Evolutionary conservation across 2,329 filamentous ascomycete species (phyloP).

Genomic region (Septoria linicola): DNA sequence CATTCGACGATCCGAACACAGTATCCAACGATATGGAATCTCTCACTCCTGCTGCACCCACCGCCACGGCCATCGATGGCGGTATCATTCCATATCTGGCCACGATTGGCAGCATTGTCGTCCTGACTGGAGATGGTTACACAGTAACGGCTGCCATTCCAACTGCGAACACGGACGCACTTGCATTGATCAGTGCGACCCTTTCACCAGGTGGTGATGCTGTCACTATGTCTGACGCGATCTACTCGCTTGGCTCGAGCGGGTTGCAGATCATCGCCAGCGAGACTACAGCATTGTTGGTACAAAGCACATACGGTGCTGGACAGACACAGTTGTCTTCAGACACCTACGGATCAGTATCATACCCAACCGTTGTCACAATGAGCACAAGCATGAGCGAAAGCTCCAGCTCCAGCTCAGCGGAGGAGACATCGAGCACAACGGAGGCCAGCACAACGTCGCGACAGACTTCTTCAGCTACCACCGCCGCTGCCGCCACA

Average conservation of each 20-base stretch:
- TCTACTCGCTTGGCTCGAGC: constrained; percentile 7
- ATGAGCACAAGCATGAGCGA: not conserved
- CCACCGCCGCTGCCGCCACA: not conserved
- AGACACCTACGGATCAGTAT: not conserved
- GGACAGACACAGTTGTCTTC: constrained; percentile 4
- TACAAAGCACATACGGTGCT: constrained; percentile 8
- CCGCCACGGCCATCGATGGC: constrained; percentile 7
- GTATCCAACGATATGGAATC: not conserved
- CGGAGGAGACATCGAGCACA: not conserved
- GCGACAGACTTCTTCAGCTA: not conserved
- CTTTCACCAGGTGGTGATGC: not conserved
- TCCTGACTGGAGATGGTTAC: constrained; percentile 9
- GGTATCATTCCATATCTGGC: constrained; percentile 7
- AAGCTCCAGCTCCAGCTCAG: too few species aligned
- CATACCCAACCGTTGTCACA: constrained; percentile 3
- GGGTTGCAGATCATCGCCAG: constrained; percentile 8
- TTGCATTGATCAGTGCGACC: constrained; percentile 6
- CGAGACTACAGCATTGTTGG: not conserved
- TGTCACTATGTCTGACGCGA: constrained; percentile 1
- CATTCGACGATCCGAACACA: not conserved
- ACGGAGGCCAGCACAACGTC: not conserved
- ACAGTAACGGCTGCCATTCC: constrained; percentile 12
- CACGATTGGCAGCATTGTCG: constrained; percentile 6
- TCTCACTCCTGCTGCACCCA: constrained; percentile 5
- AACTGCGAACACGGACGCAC: constrained; percentile 7